Base-by-base conservation (phyloP, 768 basidiomycete genomes). In the Wakefieldia striispora region DNA sequence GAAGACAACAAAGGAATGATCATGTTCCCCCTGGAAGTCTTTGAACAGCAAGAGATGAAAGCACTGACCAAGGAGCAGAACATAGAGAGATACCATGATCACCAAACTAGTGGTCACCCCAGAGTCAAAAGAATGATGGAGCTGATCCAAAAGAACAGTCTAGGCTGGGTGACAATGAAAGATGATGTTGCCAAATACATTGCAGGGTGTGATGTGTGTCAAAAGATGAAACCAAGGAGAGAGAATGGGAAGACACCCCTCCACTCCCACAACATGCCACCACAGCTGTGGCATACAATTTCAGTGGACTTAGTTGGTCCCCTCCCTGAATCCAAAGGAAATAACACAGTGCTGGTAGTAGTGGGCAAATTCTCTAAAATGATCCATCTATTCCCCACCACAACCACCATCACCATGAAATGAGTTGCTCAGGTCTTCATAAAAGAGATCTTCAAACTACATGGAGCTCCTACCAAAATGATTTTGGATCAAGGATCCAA, bases 221-320 rank as follows among this genome's bases (percentile, higher is more conserved):
- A 45, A 3, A 26, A 17, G 8, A 8, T 7, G 0, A 45, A 45
- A 27, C 16, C 43, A 23, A 3, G 23, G 23, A 23, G 17, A 45
- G 19, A 2, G 17, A n/a, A n/a, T n/a, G n/a, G n/a, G n/a, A n/a
- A n/a, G 1, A 36, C 35, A 17, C 38, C 8, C 11, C 21, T 38
- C 4, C 52, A 72, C 1, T 61, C 71, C 0, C 63, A 63, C n/a
- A 36, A 63, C 23, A 10, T 43, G 5, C 49, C 67, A 35, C 45
- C 57, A 4, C 39, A 33, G 5, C 49, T 29, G 0, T 50, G 49
- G 49, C 23, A 54, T 4, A 35, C 45, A 0, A 41, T 50, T 1
- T 50, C 38, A 0, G 38, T 54, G 1, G 37, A 54, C 6, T 29
- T 54, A 4, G 45, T 54, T 1, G 14, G 42, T 3, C 53, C 43